A percentile compares a stretch with the other conserved stretches of the same genome.
Evolutionary conservation across 345 rosid genomes (phyloP).

Genomic region (Camelina neglecta): DNA sequence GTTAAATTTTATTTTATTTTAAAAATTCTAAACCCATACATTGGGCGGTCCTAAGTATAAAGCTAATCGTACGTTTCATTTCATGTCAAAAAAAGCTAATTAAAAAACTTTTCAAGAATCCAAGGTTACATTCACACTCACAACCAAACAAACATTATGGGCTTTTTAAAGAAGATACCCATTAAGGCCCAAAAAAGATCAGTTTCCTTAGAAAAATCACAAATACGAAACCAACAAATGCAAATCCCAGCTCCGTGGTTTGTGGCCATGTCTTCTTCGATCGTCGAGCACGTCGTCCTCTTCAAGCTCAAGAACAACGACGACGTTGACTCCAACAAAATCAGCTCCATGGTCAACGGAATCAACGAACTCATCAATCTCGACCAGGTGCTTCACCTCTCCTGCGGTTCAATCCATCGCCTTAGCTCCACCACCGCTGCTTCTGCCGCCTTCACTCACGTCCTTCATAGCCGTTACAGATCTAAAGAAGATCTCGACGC

Average conservation of each 20-base stretch:
- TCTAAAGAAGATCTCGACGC: slow-evolving; percentile 60
- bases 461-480: slow-evolving; percentile 84
- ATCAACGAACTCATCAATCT: slow-evolving; percentile 64
- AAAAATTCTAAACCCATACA: too few relatives aligned
- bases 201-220: not conserved
- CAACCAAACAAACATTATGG: slow-evolving; percentile 21
- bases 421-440: slow-evolving; percentile 45
- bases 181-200: not conserved
- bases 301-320: slow-evolving; percentile 67
- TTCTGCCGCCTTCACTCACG: slow-evolving; percentile 64
- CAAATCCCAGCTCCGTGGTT: not conserved
- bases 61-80: slow-evolving; percentile 24
- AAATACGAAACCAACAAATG: not conserved
- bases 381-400: slow-evolving; percentile 65
- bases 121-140: slow-evolving; percentile 6
- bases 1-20: too few relatives aligned
- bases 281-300: slow-evolving; percentile 80
- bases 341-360: slow-evolving; percentile 58
- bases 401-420: slow-evolving; percentile 58
- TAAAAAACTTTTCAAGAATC: slow-evolving; percentile 19
- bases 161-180: not conserved
- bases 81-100: slow-evolving; percentile 1
- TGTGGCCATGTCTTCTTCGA: slow-evolving; percentile 28
- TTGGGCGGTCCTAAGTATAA: not conserved
- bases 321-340: slow-evolving; percentile 51